These are phyloP conservation scores for Diplosphaera chodatii DNA, from an alignment of 139 green algal genomes.

Conservation along the genomic window DNA sequence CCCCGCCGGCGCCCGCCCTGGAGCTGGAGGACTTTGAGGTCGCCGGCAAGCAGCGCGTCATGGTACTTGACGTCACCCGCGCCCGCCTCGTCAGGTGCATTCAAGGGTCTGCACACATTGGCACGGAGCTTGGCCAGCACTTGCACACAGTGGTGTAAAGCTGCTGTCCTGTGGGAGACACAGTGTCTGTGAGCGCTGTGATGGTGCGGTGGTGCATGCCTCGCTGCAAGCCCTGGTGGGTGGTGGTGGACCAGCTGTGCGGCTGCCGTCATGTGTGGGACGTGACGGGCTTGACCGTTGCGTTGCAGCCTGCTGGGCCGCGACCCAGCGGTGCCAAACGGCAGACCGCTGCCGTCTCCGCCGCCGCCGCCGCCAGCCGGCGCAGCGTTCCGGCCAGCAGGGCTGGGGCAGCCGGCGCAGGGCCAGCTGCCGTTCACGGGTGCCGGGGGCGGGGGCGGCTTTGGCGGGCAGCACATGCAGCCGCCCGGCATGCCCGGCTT, in stretches of 20 bases:
- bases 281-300: neutral
- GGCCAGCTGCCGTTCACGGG: neutral
- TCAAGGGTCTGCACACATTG: neutral
- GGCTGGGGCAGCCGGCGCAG: too few species aligned
- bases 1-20: neutral
- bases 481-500: neutral
- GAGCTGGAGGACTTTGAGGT: constrained; percentile 15
- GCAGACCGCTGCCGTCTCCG: neutral
- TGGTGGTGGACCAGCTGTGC: too few species aligned
- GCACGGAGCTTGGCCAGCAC: too few species aligned
- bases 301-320: neutral
- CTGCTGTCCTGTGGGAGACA: too few species aligned
- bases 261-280: too few species aligned
- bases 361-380: neutral
- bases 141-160: too few species aligned
- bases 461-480: neutral
- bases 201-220: too few species aligned
- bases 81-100: neutral
- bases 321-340: neutral
- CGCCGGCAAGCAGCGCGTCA: neutral
- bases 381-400: neutral
- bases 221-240: too few species aligned
- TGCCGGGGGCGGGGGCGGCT: too few species aligned
- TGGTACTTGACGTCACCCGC: constrained; percentile 5
- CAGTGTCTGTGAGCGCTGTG: too few species aligned